These are phyloP conservation scores for Cladosporium sp. DNA, from an alignment of 2,329 filamentous ascomycete genomes.

Conservation along the genomic window DNA sequence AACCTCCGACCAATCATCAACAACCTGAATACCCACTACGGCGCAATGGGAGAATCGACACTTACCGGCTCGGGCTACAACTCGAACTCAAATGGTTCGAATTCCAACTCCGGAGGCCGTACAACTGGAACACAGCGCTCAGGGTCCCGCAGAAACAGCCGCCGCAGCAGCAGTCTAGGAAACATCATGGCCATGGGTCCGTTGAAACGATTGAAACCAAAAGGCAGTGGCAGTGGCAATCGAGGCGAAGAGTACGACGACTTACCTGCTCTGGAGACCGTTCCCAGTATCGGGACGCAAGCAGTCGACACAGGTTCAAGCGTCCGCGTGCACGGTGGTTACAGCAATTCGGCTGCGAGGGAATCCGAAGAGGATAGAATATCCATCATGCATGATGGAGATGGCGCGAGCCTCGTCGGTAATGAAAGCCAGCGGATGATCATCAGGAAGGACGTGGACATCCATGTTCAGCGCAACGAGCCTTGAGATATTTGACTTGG, in stretches of 20 bases:
- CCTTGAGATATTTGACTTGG: neutral
- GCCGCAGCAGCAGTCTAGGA: neutral
- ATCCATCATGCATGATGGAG: neutral
- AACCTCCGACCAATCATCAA: constrained; percentile 16
- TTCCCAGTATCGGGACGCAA: constrained; percentile 9
- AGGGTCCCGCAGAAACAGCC: neutral
- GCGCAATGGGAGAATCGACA: constrained; percentile 10
- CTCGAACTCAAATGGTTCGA: neutral
- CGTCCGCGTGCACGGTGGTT: neutral
- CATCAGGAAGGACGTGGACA: constrained; percentile 17
- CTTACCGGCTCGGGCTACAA: constrained; percentile 1
- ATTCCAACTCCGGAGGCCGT: neutral
- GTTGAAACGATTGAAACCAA: neutral
- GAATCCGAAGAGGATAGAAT: neutral
- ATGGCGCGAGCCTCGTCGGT: constrained; percentile 12
- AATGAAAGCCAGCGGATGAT: constrained; percentile 18
- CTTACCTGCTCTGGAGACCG: neutral
- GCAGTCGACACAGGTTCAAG: constrained; percentile 7
- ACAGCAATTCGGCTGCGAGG: neutral
- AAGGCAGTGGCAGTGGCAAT: neutral
- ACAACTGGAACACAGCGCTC: neutral
- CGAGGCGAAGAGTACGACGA: neutral
- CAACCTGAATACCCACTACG: constrained; percentile 17
- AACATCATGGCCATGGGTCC: constrained; percentile 1
- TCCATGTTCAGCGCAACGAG: neutral